A percentile compares a stretch with the other conserved stretches of the same genome.
phyloP scores from a whole-genome alignment of 2,329 filamentous ascomycete species.

The Hymenoscyphus occultus region DNA sequence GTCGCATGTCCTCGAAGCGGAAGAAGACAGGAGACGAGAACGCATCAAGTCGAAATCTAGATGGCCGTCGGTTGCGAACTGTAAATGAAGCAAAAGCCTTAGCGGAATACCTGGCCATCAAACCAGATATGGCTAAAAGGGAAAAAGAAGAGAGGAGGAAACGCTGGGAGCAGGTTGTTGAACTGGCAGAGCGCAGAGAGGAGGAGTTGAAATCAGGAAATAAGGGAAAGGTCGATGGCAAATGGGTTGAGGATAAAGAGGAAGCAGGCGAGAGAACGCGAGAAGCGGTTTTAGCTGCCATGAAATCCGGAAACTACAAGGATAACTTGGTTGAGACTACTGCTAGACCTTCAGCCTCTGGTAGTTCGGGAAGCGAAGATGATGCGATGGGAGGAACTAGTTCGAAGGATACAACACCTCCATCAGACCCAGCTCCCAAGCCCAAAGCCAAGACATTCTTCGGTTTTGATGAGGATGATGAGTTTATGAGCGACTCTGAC shows the following conservation, averaged over 20 bases:
- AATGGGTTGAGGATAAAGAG: slow-evolving; percentile 95
- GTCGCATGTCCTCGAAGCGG: slow-evolving; percentile 91
- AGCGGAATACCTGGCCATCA: slow-evolving; percentile 90
- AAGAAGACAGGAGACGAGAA: slow-evolving; percentile 85
- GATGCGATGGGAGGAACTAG: slow-evolving; percentile 32
- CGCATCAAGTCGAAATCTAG: slow-evolving; percentile 87
- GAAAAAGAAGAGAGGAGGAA: slow-evolving; percentile 83
- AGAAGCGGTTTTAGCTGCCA: slow-evolving; percentile 68
- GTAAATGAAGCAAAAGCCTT: slow-evolving; percentile 94
- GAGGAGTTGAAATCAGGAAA: slow-evolving; percentile 76
- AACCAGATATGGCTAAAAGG: slow-evolving; percentile 94
- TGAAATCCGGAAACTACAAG: slow-evolving; percentile 61
- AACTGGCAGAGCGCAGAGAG: slow-evolving; percentile 76
- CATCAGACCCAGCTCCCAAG: slow-evolving; percentile 41
- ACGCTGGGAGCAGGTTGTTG: slow-evolving; percentile 85
- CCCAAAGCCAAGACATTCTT: slow-evolving; percentile 53
- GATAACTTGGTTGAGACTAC: slow-evolving; percentile 53
- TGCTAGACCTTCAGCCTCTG: slow-evolving; percentile 41
- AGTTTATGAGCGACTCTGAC: slow-evolving; percentile 69
- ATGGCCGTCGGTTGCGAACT: slow-evolving; percentile 84
- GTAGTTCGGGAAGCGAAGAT: slow-evolving; percentile 34
- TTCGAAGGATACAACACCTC: slow-evolving; percentile 47
- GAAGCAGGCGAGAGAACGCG: slow-evolving; percentile 81
- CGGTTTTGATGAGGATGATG: slow-evolving; percentile 77
- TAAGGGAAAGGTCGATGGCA: slow-evolving; percentile 72